phyloP scores from a whole-genome alignment of 352 stramenopile species.

The Phytophthora podocarpi region DNA sequence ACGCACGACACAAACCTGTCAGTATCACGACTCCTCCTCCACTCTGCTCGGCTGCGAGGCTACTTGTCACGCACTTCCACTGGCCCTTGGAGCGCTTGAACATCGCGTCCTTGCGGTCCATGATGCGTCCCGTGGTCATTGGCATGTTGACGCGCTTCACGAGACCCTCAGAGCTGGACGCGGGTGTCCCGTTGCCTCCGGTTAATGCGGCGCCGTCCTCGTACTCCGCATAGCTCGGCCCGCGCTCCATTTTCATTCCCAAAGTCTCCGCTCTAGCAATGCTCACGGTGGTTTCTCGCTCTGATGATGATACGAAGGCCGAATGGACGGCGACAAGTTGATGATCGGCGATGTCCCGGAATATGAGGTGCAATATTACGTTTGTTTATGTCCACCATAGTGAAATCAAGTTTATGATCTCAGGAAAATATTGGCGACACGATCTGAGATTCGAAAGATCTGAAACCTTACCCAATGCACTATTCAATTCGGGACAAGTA shows the following conservation, averaged over 20 bases:
- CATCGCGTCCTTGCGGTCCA: conserved; percentile 69
- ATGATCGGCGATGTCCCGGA: neutral
- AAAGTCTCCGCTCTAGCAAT: conserved; percentile 1
- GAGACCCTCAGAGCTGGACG: conserved; percentile 24
- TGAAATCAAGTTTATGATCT: conserved; percentile 6
- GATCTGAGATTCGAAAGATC: conserved; percentile 4
- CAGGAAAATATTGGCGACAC: conserved; percentile 1
- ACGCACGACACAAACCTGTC: conserved; percentile 8
- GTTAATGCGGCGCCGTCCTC: conserved; percentile 33
- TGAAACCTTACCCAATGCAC: conserved; percentile 6
- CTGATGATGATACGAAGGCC: conserved; percentile 15
- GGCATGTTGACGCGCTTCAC: conserved; percentile 32
- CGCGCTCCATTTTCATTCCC: conserved; percentile 51
- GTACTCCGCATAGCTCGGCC: conserved; percentile 55
- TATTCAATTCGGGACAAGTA: conserved; percentile 19
- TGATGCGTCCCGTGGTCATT: conserved; percentile 60
- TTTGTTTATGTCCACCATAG: conserved; percentile 15
- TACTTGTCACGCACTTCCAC: conserved; percentile 67
- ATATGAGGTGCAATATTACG: neutral
- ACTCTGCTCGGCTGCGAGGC: neutral
- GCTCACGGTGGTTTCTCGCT: conserved; percentile 6
- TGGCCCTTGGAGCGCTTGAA: conserved; percentile 76
- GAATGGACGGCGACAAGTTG: conserved; percentile 15
- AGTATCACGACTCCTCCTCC: neutral
- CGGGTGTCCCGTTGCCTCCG: conserved; percentile 4